Evolutionary conservation across 306 rosid genomes (phyloP), one percentile per base, ranked within the genome.

Genomic region (Vicia villosa): DNA sequence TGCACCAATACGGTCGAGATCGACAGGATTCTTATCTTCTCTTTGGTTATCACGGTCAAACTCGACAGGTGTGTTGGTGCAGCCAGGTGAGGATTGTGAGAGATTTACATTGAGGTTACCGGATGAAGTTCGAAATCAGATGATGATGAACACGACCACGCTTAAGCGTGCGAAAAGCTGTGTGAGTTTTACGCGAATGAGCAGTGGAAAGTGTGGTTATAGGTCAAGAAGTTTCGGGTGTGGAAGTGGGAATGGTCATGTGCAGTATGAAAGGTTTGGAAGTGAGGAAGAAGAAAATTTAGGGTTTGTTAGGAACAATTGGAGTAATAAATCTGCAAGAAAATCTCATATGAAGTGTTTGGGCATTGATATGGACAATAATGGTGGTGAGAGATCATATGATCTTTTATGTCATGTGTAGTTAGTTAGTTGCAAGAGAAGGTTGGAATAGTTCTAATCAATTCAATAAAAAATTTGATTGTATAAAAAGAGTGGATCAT

Each of bases 61-160:
- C 24, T 89, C 92, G 0, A 75, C 70, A 10, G 86, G 42, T 9
- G 38, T 80, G 11, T 12, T 61, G 38, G 61, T 70, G 9, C 80
- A 63, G 7, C 82, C 65, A 5, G 81, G 81, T 2, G 85, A 84
- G 49, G 74, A 79, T 21, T 51, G 61, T 5, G 96, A 90, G 59
- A 83, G 92, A 75, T 92, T 78, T 26, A 87, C 98, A 10, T 65
- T 90, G 10, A 77, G 89, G 50, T 74, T 88, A 57, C 91, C 95
- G 0, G 89, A 82, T 5, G 70, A 66, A 55, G 76, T 77, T 8
- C 61, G 45, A 12, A 70, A 37, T 41, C 67, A 70, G 43, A 54
- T 72, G 69, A 5, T 65, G 69, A 46, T 37, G 14, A 17, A 72
- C 0, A 24, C 56, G 6, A 38, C 46, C 0, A 47, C 17, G 2